These are phyloP conservation scores for Colletotrichum godetiae DNA, from an alignment of 2,329 filamentous ascomycete genomes.

Conservation along the genomic window DNA sequence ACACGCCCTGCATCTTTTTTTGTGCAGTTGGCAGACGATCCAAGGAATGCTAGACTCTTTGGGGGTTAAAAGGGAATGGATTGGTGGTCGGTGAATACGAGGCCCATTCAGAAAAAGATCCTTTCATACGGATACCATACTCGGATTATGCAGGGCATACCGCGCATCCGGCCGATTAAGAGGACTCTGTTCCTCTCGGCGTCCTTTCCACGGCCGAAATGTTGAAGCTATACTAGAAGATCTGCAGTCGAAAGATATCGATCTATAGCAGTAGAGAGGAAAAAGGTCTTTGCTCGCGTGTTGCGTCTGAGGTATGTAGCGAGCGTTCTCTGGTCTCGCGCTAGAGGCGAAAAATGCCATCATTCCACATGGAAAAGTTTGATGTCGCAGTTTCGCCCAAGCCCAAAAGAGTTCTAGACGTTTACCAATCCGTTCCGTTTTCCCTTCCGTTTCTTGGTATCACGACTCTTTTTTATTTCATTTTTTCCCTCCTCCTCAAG, in stretches of 20 bases:
- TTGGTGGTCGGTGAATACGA: slow-evolving; percentile 27
- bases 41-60: not conserved
- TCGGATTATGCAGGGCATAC: not conserved
- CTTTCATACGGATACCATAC: not conserved
- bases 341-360: not conserved
- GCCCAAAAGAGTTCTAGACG: not conserved
- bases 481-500: not conserved
- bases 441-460: not conserved
- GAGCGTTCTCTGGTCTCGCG: not conserved
- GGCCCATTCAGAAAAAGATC: not conserved
- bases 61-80: not conserved
- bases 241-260: not conserved
- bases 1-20: not conserved
- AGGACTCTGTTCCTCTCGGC: not conserved
- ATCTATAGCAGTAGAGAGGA: too few species aligned
- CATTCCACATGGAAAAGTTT: not conserved
- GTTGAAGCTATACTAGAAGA: not conserved
- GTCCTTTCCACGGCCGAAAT: not conserved
- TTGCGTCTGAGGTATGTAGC: not conserved
- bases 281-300: not conserved
- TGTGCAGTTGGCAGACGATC: not conserved
- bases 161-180: not conserved
- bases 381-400: not conserved
- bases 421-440: not conserved
- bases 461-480: not conserved